phyloP scores from a whole-genome alignment of 306 rosid species.

The Cicer pinnatifidum region DNA sequence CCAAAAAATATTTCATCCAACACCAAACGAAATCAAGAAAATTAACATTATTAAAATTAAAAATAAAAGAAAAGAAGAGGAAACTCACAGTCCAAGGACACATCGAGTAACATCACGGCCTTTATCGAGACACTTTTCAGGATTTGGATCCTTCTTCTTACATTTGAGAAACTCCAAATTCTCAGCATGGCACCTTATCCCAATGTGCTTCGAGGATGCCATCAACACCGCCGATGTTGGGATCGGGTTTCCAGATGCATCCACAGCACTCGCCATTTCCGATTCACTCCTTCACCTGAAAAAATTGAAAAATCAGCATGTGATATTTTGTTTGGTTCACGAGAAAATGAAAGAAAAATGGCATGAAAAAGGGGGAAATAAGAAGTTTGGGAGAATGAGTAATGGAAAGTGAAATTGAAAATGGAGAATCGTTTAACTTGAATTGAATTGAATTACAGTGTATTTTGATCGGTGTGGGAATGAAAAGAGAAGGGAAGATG shows the following conservation, averaged over 20 bases:
- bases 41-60: background rate
- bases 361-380: background rate
- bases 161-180: slow-evolving; percentile 86
- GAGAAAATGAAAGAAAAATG: slow-evolving; percentile 34
- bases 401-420: background rate
- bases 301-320: background rate
- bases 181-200: slow-evolving; percentile 69
- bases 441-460: background rate
- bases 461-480: background rate
- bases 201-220: slow-evolving; percentile 91
- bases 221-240: slow-evolving; percentile 90
- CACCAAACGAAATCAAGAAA: background rate
- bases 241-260: slow-evolving; percentile 85
- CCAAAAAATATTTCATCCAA: background rate
- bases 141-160: slow-evolving; percentile 87
- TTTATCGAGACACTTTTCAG: slow-evolving; percentile 87
- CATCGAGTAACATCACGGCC: slow-evolving; percentile 94
- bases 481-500: background rate
- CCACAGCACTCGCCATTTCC: slow-evolving; percentile 78
- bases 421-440: slow-evolving; percentile 38
- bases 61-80: background rate
- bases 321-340: slow-evolving; percentile 27
- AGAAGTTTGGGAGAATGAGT: background rate
- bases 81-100: slow-evolving; percentile 78
- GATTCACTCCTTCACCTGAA: slow-evolving; percentile 37